Percentiles rank a stretch among this genome's conserved stretches.
Evolutionary conservation across 2,329 filamentous ascomycete genomes (phyloP).

Genomic region (Ophiostoma sp.): DNA sequence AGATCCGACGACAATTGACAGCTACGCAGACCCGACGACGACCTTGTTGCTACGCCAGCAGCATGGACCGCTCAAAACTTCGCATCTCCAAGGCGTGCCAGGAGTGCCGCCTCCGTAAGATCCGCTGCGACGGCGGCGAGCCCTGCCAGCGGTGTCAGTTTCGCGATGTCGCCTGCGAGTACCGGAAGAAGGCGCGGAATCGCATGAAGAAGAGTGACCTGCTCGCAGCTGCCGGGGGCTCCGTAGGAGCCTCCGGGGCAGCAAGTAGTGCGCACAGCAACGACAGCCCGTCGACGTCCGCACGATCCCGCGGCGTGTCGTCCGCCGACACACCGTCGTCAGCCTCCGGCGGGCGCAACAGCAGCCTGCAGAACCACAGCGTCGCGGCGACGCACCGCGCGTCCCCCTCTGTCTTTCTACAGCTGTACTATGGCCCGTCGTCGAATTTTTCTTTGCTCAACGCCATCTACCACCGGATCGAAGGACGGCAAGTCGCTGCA

Average conservation of each 20-base stretch:
- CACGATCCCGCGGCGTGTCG: neutral
- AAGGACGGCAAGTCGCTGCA: slow-evolving; percentile 13
- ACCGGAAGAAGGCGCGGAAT: slow-evolving; percentile 30
- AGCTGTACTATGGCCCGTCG: slow-evolving; percentile 31
- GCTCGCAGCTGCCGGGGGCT: neutral
- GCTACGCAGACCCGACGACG: neutral
- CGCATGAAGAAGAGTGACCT: slow-evolving; percentile 26
- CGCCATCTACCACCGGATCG: slow-evolving; percentile 28
- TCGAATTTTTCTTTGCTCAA: slow-evolving; percentile 30
- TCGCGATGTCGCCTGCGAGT: slow-evolving; percentile 27
- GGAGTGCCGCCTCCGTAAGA: slow-evolving; percentile 29
- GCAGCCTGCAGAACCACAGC: slow-evolving; percentile 26
- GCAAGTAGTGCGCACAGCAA: neutral
- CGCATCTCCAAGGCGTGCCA: slow-evolving; percentile 31
- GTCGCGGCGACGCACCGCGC: slow-evolving; percentile 29
- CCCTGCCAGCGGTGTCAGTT: slow-evolving; percentile 29
- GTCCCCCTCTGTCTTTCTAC: slow-evolving; percentile 28
- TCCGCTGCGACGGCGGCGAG: slow-evolving; percentile 29
- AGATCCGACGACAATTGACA: neutral
- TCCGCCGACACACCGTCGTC: slow-evolving; percentile 10
- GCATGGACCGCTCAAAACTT: slow-evolving; percentile 28
- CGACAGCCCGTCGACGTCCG: neutral
- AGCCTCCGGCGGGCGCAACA: neutral
- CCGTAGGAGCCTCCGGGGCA: neutral
- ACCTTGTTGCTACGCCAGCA: neutral